Percentiles rank a stretch among this genome's conserved stretches.
Evolutionary conservation across 257 asterid species (phyloP).

Genomic region (Solanum medicagineum): DNA sequence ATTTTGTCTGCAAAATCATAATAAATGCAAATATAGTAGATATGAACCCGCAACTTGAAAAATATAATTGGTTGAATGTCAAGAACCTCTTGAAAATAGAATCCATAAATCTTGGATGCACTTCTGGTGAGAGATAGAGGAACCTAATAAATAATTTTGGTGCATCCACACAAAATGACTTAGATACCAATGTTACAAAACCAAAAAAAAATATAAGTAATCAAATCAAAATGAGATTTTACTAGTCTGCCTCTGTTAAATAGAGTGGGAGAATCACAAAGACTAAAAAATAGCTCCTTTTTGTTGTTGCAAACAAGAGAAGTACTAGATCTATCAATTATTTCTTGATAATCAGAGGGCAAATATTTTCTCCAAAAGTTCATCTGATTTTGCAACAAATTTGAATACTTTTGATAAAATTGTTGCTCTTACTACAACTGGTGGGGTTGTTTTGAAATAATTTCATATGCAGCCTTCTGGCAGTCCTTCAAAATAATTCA

Average conservation of each 20-base stretch:
- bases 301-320: not conserved
- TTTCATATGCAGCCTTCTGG: conserved; percentile 35
- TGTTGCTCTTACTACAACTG: conserved; percentile 22
- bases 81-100: not conserved
- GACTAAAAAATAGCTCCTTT: not conserved
- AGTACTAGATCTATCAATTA: conserved; percentile 5
- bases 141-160: not conserved
- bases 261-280: not conserved
- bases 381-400: conserved; percentile 10
- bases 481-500: not conserved
- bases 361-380: conserved; percentile 5
- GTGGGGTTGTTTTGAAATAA: conserved; percentile 30
- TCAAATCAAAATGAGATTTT: not conserved
- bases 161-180: not conserved
- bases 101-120: not conserved
- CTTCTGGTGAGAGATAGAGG: not conserved
- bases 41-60: not conserved
- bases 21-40: not conserved
- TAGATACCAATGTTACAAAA: too few relatives aligned
- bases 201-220: not conserved
- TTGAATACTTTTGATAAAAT: conserved; percentile 15
- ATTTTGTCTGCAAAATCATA: not conserved
- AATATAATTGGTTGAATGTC: not conserved
- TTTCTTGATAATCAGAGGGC: conserved; percentile 14
- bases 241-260: not conserved